A percentile compares a stretch with the other conserved stretches of the same genome.
Conservation (phyloP, 768 basidiomycete species). For the Hericium alpestre region DNA sequence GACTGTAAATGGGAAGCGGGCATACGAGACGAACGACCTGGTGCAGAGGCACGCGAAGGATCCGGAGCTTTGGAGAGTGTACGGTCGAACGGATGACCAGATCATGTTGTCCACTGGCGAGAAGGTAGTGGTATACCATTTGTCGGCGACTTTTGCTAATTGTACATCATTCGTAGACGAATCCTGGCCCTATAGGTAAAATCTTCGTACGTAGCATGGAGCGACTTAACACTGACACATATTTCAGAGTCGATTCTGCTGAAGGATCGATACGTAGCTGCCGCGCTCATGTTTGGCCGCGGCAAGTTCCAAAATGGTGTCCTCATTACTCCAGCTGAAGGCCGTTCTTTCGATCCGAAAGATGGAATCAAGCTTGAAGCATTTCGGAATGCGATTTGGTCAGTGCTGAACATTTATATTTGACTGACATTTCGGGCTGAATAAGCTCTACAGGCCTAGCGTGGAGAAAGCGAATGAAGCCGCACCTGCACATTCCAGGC, state of each 20-base stretch:
- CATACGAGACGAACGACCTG: not conserved
- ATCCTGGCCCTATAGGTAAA: not conserved
- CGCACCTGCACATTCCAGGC: slow-evolving; percentile 14
- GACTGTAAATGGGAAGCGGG: not conserved
- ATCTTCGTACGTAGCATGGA: not conserved
- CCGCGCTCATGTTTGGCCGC: slow-evolving; percentile 2
- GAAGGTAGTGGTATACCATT: not conserved
- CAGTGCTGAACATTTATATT: not conserved
- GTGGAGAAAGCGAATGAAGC: slow-evolving; percentile 14
- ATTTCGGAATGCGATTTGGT: not conserved
- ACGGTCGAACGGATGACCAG: not conserved
- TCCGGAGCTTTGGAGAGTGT: not conserved
- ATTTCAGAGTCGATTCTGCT: not conserved
- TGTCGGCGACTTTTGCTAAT: not conserved
- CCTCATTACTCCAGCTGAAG: not conserved
- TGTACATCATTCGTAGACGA: not conserved
- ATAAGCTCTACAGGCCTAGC: not conserved
- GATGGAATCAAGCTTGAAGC: not conserved
- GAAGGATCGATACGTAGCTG: not conserved
- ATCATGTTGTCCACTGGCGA: not conserved
- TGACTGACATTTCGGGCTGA: not conserved
- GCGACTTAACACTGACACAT: not conserved
- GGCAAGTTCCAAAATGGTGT: slow-evolving; percentile 6
- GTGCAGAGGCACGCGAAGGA: not conserved
- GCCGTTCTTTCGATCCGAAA: not conserved